phyloP scores from a whole-genome alignment of 1,284 basidiomycete species.

The Bjerkandera adusta region DNA sequence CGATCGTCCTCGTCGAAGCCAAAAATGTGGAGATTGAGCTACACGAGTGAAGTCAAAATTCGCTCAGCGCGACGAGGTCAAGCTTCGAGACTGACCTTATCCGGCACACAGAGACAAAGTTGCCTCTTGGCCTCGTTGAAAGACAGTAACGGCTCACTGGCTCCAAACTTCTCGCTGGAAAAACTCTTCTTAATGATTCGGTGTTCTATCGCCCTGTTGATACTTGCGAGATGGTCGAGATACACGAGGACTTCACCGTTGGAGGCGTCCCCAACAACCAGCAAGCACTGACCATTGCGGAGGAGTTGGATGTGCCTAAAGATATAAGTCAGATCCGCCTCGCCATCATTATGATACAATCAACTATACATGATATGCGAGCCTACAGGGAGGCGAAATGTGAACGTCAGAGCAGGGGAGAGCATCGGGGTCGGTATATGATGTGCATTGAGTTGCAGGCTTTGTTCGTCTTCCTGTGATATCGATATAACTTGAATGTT shows the following conservation, averaged over 20 bases:
- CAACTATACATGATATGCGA: conserved; percentile 34
- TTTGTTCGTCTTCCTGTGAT: conserved; percentile 40
- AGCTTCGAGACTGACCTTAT: conserved; percentile 32
- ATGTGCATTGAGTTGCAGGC: conserved; percentile 35
- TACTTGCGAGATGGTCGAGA: conserved; percentile 32
- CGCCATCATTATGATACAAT: neutral
- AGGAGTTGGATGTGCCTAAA: conserved; percentile 37
- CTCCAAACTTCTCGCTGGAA: conserved; percentile 44
- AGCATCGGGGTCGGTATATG: conserved; percentile 41
- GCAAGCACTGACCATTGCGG: conserved; percentile 36
- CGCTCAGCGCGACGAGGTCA: neutral
- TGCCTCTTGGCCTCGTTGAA: conserved; percentile 50
- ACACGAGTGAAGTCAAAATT: neutral
- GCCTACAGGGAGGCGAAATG: conserved; percentile 37
- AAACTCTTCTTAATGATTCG: conserved; percentile 27
- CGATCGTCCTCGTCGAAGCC: conserved; percentile 43
- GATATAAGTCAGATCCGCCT: neutral
- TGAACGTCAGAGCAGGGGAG: conserved; percentile 13
- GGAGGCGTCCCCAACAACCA: conserved; percentile 39
- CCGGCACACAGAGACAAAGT: conserved; percentile 41
- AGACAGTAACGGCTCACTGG: conserved; percentile 39
- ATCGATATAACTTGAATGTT: conserved; percentile 38
- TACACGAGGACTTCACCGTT: conserved; percentile 38
- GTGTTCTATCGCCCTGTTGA: conserved; percentile 32
- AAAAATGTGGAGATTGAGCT: conserved; percentile 43